Evolutionary conservation across 805 yeast species (phyloP).

Genomic region (Candida maltosa): DNA sequence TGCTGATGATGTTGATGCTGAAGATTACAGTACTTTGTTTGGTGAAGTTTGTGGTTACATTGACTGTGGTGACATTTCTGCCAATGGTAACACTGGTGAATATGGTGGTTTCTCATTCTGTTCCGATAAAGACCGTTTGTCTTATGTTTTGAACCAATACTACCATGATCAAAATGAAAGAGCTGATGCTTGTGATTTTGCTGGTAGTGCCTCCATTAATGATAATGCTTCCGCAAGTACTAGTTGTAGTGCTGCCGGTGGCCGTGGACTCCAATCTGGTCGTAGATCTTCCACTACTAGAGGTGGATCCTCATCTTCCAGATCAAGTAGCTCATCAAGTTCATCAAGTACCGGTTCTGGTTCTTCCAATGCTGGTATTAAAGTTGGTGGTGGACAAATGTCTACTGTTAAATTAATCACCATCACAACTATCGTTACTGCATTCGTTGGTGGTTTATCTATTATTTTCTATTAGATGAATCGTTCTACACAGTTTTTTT

Average conservation of each 20-base stretch:
- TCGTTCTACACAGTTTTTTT: too few relatives aligned
- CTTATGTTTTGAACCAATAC: conserved; percentile 64
- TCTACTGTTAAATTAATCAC: conserved; percentile 30
- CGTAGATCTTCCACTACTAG: conserved; percentile 18
- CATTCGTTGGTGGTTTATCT: conserved; percentile 45
- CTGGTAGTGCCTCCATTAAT: conserved; percentile 58
- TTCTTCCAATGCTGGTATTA: conserved; percentile 3
- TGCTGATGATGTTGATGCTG: conserved; percentile 45
- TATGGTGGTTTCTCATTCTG: conserved; percentile 79
- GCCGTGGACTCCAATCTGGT: too few relatives aligned
- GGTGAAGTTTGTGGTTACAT: conserved; percentile 53
- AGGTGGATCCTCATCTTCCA: conserved; percentile 18
- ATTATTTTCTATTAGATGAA: conserved; percentile 19
- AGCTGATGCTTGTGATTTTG: conserved; percentile 61
- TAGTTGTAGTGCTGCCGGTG: conserved; percentile 17
- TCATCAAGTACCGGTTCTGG: conserved; percentile 18
- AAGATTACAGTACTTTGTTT: conserved; percentile 61
- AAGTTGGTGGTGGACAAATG: conserved; percentile 17
- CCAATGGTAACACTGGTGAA: conserved; percentile 60
- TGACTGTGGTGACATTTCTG: conserved; percentile 60
- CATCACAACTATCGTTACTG: conserved; percentile 29
- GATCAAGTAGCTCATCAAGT: too few relatives aligned
- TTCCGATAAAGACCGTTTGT: conserved; percentile 58
- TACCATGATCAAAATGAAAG: conserved; percentile 44
- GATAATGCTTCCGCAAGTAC: conserved; percentile 24